Evolutionary conservation across 768 basidiomycete species (phyloP).

Genomic region (Nevesoporus exiguus): DNA sequence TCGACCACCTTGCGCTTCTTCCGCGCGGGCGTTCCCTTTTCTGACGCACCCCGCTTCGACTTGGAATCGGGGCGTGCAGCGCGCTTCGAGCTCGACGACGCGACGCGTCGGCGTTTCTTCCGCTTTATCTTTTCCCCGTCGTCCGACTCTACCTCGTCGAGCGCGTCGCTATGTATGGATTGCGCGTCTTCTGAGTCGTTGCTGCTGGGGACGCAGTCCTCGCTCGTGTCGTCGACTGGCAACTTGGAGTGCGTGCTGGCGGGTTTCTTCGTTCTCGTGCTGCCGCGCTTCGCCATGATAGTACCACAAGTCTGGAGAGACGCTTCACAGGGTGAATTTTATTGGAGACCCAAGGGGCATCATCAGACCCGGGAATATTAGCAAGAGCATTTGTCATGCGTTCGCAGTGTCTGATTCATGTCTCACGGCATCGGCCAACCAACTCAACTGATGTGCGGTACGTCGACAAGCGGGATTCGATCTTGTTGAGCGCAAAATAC

Average conservation of each 20-base stretch:
- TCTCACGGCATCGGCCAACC: too few species aligned
- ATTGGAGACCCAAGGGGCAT: too few species aligned
- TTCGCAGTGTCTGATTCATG: not conserved
- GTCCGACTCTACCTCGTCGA: slow-evolving; percentile 41
- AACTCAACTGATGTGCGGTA: too few species aligned
- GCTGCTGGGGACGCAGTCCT: slow-evolving; percentile 6
- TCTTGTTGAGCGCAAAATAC: slow-evolving; percentile 4
- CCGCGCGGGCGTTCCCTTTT: slow-evolving; percentile 12
- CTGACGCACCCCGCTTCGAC: slow-evolving; percentile 25
- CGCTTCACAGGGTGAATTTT: too few species aligned
- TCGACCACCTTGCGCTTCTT: slow-evolving; percentile 26
- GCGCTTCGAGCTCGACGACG: slow-evolving; percentile 24
- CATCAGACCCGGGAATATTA: not conserved
- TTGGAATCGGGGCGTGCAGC: slow-evolving; percentile 8
- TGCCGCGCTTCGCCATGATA: slow-evolving; percentile 18
- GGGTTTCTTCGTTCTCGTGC: slow-evolving; percentile 3
- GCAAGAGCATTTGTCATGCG: not conserved
- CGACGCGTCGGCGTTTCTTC: slow-evolving; percentile 22
- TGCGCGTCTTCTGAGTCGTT: slow-evolving; percentile 12
- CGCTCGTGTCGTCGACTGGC: slow-evolving; percentile 9
- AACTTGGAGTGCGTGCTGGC: slow-evolving; percentile 1
- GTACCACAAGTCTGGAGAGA: not conserved
- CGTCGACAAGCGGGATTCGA: too few species aligned
- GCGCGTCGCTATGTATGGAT: slow-evolving; percentile 41
- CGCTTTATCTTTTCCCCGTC: slow-evolving; percentile 4